Conservation (phyloP, 2,329 filamentous ascomycete species). For the Xylaria arbuscula region DNA sequence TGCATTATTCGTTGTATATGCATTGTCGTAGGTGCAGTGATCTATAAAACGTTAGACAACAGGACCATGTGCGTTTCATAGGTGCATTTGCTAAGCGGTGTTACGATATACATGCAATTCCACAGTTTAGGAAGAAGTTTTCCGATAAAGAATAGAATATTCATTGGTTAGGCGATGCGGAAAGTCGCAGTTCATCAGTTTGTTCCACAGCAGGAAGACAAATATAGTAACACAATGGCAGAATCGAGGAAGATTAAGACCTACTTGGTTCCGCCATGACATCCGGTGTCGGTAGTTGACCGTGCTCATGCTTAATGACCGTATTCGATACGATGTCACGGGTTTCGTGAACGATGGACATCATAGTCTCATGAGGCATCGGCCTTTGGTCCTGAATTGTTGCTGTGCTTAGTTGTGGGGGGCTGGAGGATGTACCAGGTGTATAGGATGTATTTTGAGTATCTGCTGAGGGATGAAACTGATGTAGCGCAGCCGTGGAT, state of each 20-base stretch:
- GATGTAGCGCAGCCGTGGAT: slow-evolving; percentile 57
- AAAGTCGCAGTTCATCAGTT: neutral
- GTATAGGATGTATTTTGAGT: slow-evolving; percentile 44
- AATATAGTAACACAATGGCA: neutral
- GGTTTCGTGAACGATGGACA: slow-evolving; percentile 43
- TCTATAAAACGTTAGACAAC: slow-evolving; percentile 33
- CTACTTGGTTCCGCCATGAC: slow-evolving; percentile 48
- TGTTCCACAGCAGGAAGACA: neutral
- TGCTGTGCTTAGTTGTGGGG: slow-evolving; percentile 26
- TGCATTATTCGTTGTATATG: slow-evolving; percentile 32
- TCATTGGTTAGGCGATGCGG: neutral
- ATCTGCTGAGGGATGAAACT: slow-evolving; percentile 57
- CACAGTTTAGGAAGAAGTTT: neutral
- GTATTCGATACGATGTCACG: slow-evolving; percentile 45
- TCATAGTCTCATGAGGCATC: slow-evolving; percentile 27
- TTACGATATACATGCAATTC: slow-evolving; percentile 2
- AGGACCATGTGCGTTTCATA: neutral
- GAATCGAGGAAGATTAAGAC: slow-evolving; percentile 24
- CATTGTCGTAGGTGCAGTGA: slow-evolving; percentile 33
- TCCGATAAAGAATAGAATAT: neutral
- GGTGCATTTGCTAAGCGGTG: neutral
- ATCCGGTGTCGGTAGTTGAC: slow-evolving; percentile 52
- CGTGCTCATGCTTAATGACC: slow-evolving; percentile 50
- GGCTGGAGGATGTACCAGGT: slow-evolving; percentile 26
- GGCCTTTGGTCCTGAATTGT: slow-evolving; percentile 41